Base-by-base conservation (phyloP, 2,329 filamentous ascomycete species). In the Penicillium glabrum region DNA sequence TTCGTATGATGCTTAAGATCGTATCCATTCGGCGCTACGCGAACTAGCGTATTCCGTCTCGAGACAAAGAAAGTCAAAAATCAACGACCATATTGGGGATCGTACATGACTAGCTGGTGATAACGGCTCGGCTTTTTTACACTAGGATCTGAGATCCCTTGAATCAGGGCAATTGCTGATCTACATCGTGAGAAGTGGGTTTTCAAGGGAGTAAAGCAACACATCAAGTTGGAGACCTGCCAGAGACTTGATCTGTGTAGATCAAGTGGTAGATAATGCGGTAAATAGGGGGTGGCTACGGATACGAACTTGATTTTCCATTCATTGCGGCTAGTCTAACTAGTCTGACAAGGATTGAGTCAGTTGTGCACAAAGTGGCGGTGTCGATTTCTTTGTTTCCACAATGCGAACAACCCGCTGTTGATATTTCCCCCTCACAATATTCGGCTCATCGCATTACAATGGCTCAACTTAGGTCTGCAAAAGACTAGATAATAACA, bases 361-460 rank as follows among this genome's bases (percentile, higher is more conserved):
- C 16, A 19, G 29, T 29, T 27, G 33, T 50, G 10, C 19, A 29
- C 35, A 35, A 41, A 27, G 16, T 41, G 33, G 47, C 33, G 47
- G 47, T 41, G 35, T 50, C 47, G 9, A 19, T 27, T 50, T 50
- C 47, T 50, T 50, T 41, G 47, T 50, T 26, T 50, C 21, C 33
- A 29, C 19, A 29, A 50, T 50, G 23, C 23, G 16, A 27, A 10
- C 16, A 11, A 29, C 3, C 19, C 35, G 35, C 26, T 14, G 24
- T 41, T 16, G 35, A 41, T 39, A 49, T 35, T 2, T 23, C 0
- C 11, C n/a, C 19, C n/a, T 4, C 7, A 23, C 10, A 23, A 41
- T 3, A 21, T 23, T 21, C 5, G 19, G 39, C 13, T 9, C 2
- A 19, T 27, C 35, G n/a, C 35, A 39, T 10, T 10, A 39, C 16